Evolutionary conservation across 140 eudicot species (phyloP).

Genomic region (Anethum foeniculum): DNA sequence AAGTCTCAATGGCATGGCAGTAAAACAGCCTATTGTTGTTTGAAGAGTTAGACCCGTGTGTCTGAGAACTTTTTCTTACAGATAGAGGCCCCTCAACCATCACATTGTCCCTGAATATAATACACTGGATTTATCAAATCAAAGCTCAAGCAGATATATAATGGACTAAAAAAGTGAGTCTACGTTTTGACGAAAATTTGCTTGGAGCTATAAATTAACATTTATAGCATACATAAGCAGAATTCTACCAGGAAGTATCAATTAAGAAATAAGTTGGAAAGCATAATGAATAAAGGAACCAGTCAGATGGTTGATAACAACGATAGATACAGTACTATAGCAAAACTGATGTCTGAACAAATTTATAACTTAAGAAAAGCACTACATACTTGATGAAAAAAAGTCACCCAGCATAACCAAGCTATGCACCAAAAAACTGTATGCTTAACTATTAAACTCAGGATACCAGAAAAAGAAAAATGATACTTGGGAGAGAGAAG

Average conservation of each 20-base stretch:
- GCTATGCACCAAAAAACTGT: background rate
- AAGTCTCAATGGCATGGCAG: constrained; percentile 20
- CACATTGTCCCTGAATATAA: constrained; percentile 88
- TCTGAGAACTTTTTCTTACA: constrained; percentile 16
- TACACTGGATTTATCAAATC: constrained; percentile 78
- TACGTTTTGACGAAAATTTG: background rate
- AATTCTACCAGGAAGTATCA: background rate
- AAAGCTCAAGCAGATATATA: constrained; percentile 42
- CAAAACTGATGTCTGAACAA: background rate
- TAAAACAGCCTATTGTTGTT: constrained; percentile 17
- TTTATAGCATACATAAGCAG: background rate
- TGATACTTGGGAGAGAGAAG: background rate
- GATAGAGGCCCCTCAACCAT: constrained; percentile 35
- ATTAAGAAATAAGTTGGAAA: background rate
- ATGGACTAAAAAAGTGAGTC: constrained; percentile 7
- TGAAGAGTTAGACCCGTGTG: constrained; percentile 16
- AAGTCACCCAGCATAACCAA: background rate
- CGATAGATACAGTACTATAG: background rate
- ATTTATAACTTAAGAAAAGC: background rate
- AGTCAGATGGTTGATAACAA: background rate
- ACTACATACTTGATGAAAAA: background rate
- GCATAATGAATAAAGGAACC: background rate
- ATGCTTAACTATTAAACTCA: background rate
- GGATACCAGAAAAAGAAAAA: background rate
- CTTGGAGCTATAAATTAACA: constrained; percentile 4